Base-by-base conservation (phyloP, 805 yeast species). In the Metschnikowia lunata region DNA sequence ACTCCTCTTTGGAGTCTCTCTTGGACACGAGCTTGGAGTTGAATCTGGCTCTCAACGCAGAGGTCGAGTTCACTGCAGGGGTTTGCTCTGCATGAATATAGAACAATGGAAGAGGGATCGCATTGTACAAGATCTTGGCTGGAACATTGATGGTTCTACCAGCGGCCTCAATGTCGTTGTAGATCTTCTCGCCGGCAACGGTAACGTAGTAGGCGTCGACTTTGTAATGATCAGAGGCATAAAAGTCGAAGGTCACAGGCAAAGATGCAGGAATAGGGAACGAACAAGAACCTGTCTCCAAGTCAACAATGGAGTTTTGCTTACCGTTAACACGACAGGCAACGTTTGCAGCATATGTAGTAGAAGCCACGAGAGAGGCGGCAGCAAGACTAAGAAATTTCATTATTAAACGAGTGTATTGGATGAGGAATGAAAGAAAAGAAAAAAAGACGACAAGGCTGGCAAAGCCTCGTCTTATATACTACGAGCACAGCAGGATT, bases 201-300 rank as follows among this genome's bases (percentile, higher is more conserved):
- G 50, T 26, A 31, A 61, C 54, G 57, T 69, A 69, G 66, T 65
- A 69, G 56, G 64, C 67, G 40, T 62, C 62, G 42, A 55, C 64
- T 30, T 52, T 47, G 59, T 61, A 69, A 50, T 68, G 63, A 33
- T 65, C 64, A 26, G 45, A 40, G 37, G 62, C 55, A 15, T 30
- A 48, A 55, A 53, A 67, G 31, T 53, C 52, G 52, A 65, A 67
- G 29, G 36, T 30, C 14, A 50, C 56, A 34, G 71, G 67, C 38
- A 49, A 60, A 27, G 39, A 7, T 2, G 51, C 40, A 46, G 71
- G 72, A 40, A 69, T 48, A 18, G 62, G 48, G 64, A 69, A 68
- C 37, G 67, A 62, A 59, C 75, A 69, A 7, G 44, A 45, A 46
- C 72, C 75, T 35, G 74, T 62, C 44, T 62, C 73, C 50, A 61